Conservation (phyloP, 1,139 yeast genomes). For the Candida sp. region DNA sequence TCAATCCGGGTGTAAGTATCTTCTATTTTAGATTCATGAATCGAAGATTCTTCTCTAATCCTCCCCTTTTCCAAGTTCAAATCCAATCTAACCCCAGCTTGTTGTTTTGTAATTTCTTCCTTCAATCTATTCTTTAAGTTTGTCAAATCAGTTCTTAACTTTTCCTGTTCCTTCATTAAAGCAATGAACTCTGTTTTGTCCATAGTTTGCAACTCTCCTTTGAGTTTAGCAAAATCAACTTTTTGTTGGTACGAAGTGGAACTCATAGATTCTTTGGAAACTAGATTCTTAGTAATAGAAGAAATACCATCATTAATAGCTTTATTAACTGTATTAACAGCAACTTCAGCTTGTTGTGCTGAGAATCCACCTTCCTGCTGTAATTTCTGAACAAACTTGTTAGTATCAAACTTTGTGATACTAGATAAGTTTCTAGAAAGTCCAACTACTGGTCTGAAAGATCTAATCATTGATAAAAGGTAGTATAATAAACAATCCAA, state of each 20-base stretch:
- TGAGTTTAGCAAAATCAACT: slow-evolving; percentile 91
- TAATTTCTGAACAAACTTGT: slow-evolving; percentile 66
- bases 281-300: slow-evolving; percentile 71
- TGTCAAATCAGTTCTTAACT: slow-evolving; percentile 80
- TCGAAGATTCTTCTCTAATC: slow-evolving; percentile 88
- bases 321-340: slow-evolving; percentile 68
- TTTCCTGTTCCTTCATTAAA: slow-evolving; percentile 84
- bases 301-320: slow-evolving; percentile 83
- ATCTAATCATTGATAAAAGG: too few relatives aligned
- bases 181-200: slow-evolving; percentile 85
- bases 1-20: slow-evolving; percentile 95
- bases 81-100: slow-evolving; percentile 88
- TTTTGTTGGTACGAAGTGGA: slow-evolving; percentile 92
- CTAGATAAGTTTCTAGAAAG: slow-evolving; percentile 18
- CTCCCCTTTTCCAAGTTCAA: slow-evolving; percentile 92
- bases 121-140: slow-evolving; percentile 79
- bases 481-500: too few relatives aligned
- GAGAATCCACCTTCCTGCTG: slow-evolving; percentile 69
- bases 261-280: slow-evolving; percentile 76
- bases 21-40: slow-evolving; percentile 88
- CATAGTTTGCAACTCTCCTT: slow-evolving; percentile 85
- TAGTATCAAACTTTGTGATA: slow-evolving; percentile 69
- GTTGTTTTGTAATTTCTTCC: slow-evolving; percentile 89
- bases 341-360: slow-evolving; percentile 75
- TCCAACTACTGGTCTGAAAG: too few relatives aligned